A percentile compares a stretch with the other conserved stretches of the same genome.
phyloP scores from a whole-genome alignment of 2,329 filamentous ascomycete species.

The Stachybotrys chartarum region DNA sequence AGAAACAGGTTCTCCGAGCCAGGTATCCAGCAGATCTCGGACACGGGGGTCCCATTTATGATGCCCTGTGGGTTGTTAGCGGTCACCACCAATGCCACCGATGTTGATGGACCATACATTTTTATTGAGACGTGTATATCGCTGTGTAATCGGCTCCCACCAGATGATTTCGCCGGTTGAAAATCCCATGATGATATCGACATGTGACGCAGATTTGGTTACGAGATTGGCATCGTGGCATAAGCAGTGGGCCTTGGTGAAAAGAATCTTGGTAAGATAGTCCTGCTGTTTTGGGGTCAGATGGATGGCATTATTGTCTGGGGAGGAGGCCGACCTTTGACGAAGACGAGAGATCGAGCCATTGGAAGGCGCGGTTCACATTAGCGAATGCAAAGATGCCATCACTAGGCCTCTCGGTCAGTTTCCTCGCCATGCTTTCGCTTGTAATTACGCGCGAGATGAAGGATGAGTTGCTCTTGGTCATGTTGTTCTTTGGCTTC shows the following conservation, averaged over 20 bases:
- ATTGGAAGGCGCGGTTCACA: slow-evolving; percentile 91
- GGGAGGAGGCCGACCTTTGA: slow-evolving; percentile 46
- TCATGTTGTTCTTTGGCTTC: slow-evolving; percentile 97
- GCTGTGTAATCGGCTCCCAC: slow-evolving; percentile 96
- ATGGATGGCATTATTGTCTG: not conserved
- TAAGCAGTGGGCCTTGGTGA: slow-evolving; percentile 91
- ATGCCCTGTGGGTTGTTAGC: slow-evolving; percentile 50
- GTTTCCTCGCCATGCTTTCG: slow-evolving; percentile 69
- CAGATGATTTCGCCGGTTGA: slow-evolving; percentile 96
- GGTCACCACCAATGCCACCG: too few species aligned
- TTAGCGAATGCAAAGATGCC: slow-evolving; percentile 91
- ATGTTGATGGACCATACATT: slow-evolving; percentile 50
- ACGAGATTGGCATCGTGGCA: slow-evolving; percentile 87
- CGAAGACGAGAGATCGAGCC: slow-evolving; percentile 79
- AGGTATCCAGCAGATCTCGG: slow-evolving; percentile 87
- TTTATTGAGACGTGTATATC: slow-evolving; percentile 93
- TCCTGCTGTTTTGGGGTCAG: slow-evolving; percentile 55
- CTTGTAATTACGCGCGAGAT: slow-evolving; percentile 94
- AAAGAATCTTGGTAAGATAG: slow-evolving; percentile 89
- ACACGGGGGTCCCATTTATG: slow-evolving; percentile 80
- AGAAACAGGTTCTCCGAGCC: slow-evolving; percentile 90
- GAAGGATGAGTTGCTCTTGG: slow-evolving; percentile 97
- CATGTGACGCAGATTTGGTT: slow-evolving; percentile 71
- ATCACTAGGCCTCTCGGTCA: slow-evolving; percentile 70
- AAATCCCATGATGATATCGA: slow-evolving; percentile 93